Conservation (phyloP, 768 basidiomycete species). For the Thelephora aurantiotincta region DNA sequence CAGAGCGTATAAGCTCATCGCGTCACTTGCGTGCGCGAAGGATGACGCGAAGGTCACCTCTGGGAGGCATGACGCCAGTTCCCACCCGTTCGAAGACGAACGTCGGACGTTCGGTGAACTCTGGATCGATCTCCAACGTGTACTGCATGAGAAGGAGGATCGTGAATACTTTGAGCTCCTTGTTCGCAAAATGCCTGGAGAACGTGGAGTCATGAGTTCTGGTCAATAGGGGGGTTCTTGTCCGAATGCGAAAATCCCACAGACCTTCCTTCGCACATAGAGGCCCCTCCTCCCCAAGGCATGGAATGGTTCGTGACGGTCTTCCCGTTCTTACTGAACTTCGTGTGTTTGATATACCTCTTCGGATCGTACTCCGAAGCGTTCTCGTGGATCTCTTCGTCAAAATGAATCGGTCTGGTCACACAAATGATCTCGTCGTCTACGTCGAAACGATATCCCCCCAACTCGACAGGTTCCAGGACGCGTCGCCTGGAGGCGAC, state of each 20-base stretch:
- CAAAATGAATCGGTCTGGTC: not conserved
- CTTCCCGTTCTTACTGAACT: not conserved
- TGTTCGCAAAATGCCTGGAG: not conserved
- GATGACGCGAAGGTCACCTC: too few relatives aligned
- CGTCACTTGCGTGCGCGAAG: too few relatives aligned
- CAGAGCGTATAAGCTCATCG: too few relatives aligned
- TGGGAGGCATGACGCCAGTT: too few relatives aligned
- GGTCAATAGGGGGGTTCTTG: slow-evolving; percentile 13
- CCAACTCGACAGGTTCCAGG: not conserved
- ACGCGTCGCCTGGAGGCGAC: not conserved
- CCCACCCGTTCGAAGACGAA: not conserved
- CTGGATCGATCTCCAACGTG: not conserved
- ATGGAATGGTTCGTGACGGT: not conserved
- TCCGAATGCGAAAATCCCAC: too few relatives aligned
- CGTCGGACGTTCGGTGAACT: not conserved
- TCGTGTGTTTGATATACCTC: not conserved
- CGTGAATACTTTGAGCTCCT: not conserved
- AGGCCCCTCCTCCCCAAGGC: slow-evolving; percentile 4
- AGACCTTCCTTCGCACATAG: too few relatives aligned
- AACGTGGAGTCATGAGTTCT: too few relatives aligned
- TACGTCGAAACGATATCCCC: not conserved
- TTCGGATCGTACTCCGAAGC: too few relatives aligned
- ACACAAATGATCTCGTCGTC: not conserved
- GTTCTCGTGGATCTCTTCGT: too few relatives aligned
- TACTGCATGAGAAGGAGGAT: too few relatives aligned